Evolutionary conservation across 1,284 basidiomycete species (phyloP).

Genomic region (Tylopilus orsonianus): DNA sequence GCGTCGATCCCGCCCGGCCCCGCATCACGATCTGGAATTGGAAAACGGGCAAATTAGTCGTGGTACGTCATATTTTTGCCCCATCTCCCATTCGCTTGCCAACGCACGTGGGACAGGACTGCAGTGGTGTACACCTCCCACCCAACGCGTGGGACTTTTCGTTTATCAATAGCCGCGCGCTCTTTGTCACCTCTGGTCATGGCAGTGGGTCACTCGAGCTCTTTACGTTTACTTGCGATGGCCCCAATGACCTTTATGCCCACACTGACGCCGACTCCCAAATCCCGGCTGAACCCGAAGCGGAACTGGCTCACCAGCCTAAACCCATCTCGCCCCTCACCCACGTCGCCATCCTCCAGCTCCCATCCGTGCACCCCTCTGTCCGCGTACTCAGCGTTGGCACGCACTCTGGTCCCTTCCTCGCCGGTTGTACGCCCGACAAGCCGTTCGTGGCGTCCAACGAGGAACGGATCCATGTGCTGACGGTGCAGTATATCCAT

Average conservation of each 20-base stretch:
- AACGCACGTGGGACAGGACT: conserved; percentile 22
- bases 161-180: conserved; percentile 46
- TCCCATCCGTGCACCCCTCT: conserved; percentile 32
- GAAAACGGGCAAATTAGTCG: conserved; percentile 43
- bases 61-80: conserved; percentile 35
- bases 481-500: conserved; percentile 39
- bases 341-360: conserved; percentile 34
- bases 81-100: too few relatives aligned
- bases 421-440: conserved; percentile 31
- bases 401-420: conserved; percentile 40
- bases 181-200: conserved; percentile 39
- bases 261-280: neutral
- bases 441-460: conserved; percentile 40
- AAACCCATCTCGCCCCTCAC: conserved; percentile 7
- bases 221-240: conserved; percentile 35
- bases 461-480: conserved; percentile 43
- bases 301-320: too few relatives aligned
- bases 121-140: conserved; percentile 27
- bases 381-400: conserved; percentile 20
- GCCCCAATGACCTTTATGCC: neutral
- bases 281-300: neutral
- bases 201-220: conserved; percentile 40
- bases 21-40: conserved; percentile 56
- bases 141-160: conserved; percentile 42
- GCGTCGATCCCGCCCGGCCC: conserved; percentile 31